phyloP scores from a whole-genome alignment of 164 flowering plant species.

The Umbellularia californica region DNA sequence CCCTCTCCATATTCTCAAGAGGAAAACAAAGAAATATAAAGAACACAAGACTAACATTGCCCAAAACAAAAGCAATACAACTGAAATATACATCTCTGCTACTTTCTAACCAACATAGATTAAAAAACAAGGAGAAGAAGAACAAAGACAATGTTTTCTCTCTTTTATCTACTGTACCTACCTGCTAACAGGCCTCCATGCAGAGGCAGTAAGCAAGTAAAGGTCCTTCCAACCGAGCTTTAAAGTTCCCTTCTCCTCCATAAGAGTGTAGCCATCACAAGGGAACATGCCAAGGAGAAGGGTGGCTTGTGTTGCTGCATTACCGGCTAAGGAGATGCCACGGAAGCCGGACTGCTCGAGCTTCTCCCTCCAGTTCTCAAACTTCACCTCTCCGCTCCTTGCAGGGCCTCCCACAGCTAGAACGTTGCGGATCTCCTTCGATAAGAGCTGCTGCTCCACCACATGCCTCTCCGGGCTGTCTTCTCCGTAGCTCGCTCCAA shows the following conservation, averaged over 20 bases:
- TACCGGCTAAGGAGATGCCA: slow-evolving; percentile 78
- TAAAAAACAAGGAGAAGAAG: not conserved
- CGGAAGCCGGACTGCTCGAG: slow-evolving; percentile 75
- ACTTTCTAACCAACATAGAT: not conserved
- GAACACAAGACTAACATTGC: not conserved
- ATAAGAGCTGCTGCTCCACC: slow-evolving; percentile 90
- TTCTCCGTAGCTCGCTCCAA: slow-evolving; percentile 92
- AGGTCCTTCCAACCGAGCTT: slow-evolving; percentile 99
- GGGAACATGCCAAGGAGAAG: slow-evolving; percentile 93
- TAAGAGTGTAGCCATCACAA: slow-evolving; percentile 82
- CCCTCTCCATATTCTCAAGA: not conserved
- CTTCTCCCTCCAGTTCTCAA: slow-evolving; percentile 88
- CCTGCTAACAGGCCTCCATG: slow-evolving; percentile 63
- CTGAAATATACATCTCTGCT: not conserved
- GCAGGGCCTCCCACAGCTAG: slow-evolving; percentile 80
- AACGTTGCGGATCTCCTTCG: slow-evolving; percentile 70
- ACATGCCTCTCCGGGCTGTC: slow-evolving; percentile 94
- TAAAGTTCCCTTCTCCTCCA: slow-evolving; percentile 89
- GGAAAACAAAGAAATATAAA: not conserved
- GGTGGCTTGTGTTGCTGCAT: slow-evolving; percentile 92
- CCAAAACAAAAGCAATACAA: not conserved
- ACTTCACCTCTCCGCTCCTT: slow-evolving; percentile 63
- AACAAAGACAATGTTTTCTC: not conserved
- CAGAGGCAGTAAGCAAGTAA: slow-evolving; percentile 92
- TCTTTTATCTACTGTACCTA: not conserved